phyloP scores from a whole-genome alignment of 352 stramenopile species.

The Pythium insidiosum region DNA sequence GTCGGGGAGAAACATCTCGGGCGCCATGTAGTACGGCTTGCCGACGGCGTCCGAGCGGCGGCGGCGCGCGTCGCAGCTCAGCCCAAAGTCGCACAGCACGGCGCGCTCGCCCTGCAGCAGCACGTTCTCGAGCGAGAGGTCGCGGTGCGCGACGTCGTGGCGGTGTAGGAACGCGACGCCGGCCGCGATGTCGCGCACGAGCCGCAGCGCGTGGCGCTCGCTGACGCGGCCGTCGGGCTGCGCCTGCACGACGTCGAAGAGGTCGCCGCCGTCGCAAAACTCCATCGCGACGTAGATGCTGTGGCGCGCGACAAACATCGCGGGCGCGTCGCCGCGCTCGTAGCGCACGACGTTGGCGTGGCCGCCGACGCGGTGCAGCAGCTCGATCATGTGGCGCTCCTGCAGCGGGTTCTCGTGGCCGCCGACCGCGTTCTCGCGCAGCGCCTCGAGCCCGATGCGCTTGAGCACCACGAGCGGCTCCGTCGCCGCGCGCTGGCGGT shows the following conservation, averaged over 20 bases:
- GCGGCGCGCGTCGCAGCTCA: conserved; percentile 31
- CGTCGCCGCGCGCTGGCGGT: conserved; percentile 1
- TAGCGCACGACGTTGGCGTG: conserved; percentile 36
- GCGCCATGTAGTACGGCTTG: conserved; percentile 75
- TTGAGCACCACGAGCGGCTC: conserved; percentile 39
- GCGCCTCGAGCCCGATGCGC: conserved; percentile 25
- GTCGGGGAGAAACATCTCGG: conserved; percentile 39
- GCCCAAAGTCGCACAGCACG: conserved; percentile 60
- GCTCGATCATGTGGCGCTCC: conserved; percentile 35
- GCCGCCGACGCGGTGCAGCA: conserved; percentile 21
- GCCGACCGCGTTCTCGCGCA: conserved; percentile 26
- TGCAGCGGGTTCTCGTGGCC: conserved; percentile 34
- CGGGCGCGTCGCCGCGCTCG: conserved; percentile 10
- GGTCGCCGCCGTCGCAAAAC: conserved; percentile 50
- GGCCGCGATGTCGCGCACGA: no score
- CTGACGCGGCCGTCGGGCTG: conserved; percentile 19
- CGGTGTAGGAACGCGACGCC: no score
- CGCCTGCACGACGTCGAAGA: conserved; percentile 37
- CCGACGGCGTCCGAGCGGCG: conserved; percentile 34
- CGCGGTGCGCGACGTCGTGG: no score
- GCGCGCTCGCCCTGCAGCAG: conserved; percentile 25
- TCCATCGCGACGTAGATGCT: conserved; percentile 53
- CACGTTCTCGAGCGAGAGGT: no score
- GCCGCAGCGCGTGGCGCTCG: conserved; percentile 31
- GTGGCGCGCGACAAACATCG: conserved; percentile 32